These are phyloP conservation scores for Petunia axillaris DNA, from an alignment of 257 asterid species.

Conservation along the genomic window DNA sequence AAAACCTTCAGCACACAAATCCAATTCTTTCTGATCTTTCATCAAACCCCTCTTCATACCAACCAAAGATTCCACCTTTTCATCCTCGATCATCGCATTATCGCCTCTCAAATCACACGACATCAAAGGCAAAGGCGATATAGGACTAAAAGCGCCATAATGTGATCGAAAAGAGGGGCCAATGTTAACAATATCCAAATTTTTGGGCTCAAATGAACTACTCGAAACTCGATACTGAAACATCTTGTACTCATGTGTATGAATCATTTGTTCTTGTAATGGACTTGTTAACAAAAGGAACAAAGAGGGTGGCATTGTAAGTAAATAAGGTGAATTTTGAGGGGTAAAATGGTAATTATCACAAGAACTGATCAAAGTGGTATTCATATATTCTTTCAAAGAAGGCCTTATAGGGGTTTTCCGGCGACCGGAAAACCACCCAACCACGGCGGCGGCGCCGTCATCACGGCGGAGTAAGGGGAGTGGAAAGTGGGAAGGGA, in stretches of 20 bases:
- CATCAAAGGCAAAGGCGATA: conserved; percentile 64
- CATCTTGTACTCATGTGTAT: conserved; percentile 83
- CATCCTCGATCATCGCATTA: conserved; percentile 72
- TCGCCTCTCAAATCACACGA: conserved; percentile 51
- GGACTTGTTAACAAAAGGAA: conserved; percentile 86
- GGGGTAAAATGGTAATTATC: conserved; percentile 47
- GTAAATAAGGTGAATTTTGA: conserved; percentile 42
- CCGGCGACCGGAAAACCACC: conserved; percentile 62
- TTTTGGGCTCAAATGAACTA: conserved; percentile 61
- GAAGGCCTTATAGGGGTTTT: conserved; percentile 52
- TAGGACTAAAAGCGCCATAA: conserved; percentile 73
- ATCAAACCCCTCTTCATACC: conserved; percentile 37
- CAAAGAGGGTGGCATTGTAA: conserved; percentile 64
- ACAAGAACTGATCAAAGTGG: conserved; percentile 50
- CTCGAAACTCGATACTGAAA: conserved; percentile 48
- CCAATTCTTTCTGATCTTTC: conserved; percentile 66
- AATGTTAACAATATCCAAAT: conserved; percentile 62
- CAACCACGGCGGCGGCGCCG: conserved; percentile 40
- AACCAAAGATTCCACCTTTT: conserved; percentile 38
- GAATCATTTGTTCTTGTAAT: conserved; percentile 70
- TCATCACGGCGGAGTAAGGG: conserved; percentile 32
- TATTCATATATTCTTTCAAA: conserved; percentile 49
- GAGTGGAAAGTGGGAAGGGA: conserved; percentile 69
- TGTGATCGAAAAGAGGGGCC: conserved; percentile 86
- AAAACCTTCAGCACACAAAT: conserved; percentile 66